Evolutionary conservation across 2,329 filamentous ascomycete species (phyloP), one percentile per base, ranked within the genome.

Genomic region (Botrytis fragariae): DNA sequence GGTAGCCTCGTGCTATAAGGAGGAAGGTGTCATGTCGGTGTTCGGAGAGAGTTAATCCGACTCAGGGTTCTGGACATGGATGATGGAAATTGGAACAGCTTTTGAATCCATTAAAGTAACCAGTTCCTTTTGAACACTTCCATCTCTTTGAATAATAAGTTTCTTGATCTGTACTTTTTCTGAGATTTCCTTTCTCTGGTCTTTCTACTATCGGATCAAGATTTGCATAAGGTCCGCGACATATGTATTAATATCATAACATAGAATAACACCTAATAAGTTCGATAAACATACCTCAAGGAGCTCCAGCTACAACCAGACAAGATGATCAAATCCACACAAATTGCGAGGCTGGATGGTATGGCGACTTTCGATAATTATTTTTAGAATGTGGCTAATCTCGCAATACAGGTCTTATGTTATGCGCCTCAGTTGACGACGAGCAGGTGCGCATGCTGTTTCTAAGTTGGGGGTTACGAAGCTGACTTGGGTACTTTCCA

Each of bases 331-430:
- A 90, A 89, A 83, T 96, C 95, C 80, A 99, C 95, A 71, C 93
- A 97, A 85, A 97, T 99, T 85, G 92, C 94, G 77, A 89, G 96
- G 83, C 89, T 98, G 69, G 96, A 98, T 84, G 95, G 94, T 96
- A 81, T 74, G 79, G 9, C n/a, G 42, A 18, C n/a, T 44, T 64
- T 16, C 12, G 48, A 64, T 37, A 3, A 29, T 14, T 35, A 2
- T 51, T 45, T 0, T 0, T 7, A 22, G 12, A 54, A 54, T 35
- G 16, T 35, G 29, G 25, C 35, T 72, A 74, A 73, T 65, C 74
- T 72, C 68, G 71, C 10, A 72, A 42, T 71, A 75, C 74, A 97
- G 95, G 95, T 87, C 89, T 98, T 77, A 95, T 97, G 87, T 89
- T 99, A 78, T 95, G 94, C 81, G 95, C 95, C 74, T 97, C 95